These are phyloP conservation scores for Apiotrichum sp. DNA, from an alignment of 1,284 basidiomycete species.

Conservation along the genomic window DNA sequence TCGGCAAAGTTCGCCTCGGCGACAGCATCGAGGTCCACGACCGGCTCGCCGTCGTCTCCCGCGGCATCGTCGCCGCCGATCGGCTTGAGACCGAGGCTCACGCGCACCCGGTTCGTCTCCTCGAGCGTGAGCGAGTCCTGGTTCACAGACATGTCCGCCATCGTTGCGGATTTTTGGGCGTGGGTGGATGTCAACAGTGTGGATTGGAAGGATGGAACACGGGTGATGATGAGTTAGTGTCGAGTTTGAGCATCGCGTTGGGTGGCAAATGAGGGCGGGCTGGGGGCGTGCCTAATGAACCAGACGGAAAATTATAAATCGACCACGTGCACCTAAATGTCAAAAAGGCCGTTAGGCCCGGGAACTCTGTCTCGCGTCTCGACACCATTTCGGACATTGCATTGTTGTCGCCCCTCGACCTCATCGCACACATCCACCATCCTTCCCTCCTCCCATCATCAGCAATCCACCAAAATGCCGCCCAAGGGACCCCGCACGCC, in stretches of 20 bases:
- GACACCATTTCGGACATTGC: too few species aligned
- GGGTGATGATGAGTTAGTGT: background rate
- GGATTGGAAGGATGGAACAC: background rate
- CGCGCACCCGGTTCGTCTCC: constrained; percentile 96
- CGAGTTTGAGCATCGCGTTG: constrained; percentile 2
- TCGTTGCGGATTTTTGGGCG: constrained; percentile 1
- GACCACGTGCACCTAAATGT: too few species aligned
- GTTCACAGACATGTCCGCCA: constrained; percentile 48
- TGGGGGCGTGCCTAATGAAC: too few species aligned
- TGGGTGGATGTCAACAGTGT: background rate
- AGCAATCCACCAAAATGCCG: constrained; percentile 17
- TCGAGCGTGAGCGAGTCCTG: constrained; percentile 70
- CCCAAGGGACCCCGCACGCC: constrained; percentile 25
- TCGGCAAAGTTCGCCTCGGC: constrained; percentile 80
- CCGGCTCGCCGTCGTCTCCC: constrained; percentile 10
- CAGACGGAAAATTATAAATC: too few species aligned
- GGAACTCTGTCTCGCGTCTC: too few species aligned
- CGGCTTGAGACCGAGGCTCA: constrained; percentile 88
- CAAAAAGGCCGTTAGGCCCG: too few species aligned
- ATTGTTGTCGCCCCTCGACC: too few species aligned
- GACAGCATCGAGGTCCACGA: constrained; percentile 54
- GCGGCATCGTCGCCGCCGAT: constrained; percentile 61
- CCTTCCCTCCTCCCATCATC: background rate
- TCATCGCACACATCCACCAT: too few species aligned
- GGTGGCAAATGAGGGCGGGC: constrained; percentile 16